Evolutionary conservation across 1,284 basidiomycete species (phyloP), one percentile per base, ranked within the genome.

Genomic region (Agroathelia rolfsii): DNA sequence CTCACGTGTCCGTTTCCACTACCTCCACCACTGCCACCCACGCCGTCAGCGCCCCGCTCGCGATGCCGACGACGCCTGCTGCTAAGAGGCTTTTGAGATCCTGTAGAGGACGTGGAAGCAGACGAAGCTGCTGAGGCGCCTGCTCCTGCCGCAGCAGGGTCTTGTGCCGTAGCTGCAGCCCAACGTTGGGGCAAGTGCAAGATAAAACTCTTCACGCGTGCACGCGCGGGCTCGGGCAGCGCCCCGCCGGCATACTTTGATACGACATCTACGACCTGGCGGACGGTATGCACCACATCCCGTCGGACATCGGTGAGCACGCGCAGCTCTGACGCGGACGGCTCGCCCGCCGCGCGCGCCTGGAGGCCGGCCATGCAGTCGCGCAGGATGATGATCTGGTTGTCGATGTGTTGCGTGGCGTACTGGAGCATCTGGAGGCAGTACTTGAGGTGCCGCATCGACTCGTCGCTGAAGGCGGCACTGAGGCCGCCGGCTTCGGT

Each of bases 351-450:
- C 17, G 60, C 55, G 18, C 59, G 45, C 0, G 69, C 64, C 44
- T 78, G 76, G 3, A 89, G 61, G 5, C 76, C 73, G 11, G 72
- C 69, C 32, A 83, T 86, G 50, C 89, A 87, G 41, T 85, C 77
- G 11, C 86, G 78, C 8, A 94, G 66, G 28, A 88, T 68, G 11
- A 82, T 66, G 34, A 92, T 92, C 49, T 92, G 89, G 6, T 78
- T 76, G 48, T 93, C 87, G 45, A 92, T 88, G 44, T 87, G 87
- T 2, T 71, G 64, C 1, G 87, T 92, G 6, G 89, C 89, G 48
- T 87, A 92, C 81, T 88, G 49, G n/a, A 94, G 62, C 87, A 87
- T 92, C 38, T 87, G 76, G 21, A 93, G 55, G 56, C 86, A 90
- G 50, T 90, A 93, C 51, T 81, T 80, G 30, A 94, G 57, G 34